These are phyloP conservation scores for Blastomyces gilchristii DNA, from an alignment of 2,329 filamentous ascomycete species.

Conservation along the genomic window DNA sequence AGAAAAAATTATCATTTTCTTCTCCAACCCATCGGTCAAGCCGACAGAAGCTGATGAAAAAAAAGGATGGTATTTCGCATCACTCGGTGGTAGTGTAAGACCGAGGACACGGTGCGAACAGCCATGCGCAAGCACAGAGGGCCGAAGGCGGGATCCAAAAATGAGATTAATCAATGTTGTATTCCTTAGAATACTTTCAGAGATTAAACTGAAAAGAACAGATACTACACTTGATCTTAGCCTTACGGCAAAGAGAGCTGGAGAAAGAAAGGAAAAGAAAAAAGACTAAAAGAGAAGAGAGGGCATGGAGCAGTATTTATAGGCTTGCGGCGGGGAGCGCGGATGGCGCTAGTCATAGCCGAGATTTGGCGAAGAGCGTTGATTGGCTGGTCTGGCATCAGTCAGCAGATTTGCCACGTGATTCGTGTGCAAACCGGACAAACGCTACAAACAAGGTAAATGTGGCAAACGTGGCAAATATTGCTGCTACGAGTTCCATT, in stretches of 20 bases:
- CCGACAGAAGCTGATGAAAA: slow-evolving; percentile 52
- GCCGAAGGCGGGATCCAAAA: slow-evolving; percentile 49
- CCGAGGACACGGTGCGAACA: slow-evolving; percentile 59
- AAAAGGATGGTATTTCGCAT: slow-evolving; percentile 47
- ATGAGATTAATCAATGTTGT: slow-evolving; percentile 74
- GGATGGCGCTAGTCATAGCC: slow-evolving; percentile 16
- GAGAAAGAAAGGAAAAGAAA: slow-evolving; percentile 35
- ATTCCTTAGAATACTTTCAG: slow-evolving; percentile 68
- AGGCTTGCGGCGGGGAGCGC: background rate
- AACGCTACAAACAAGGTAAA: background rate
- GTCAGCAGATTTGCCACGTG: background rate
- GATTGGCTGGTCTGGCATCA: slow-evolving; percentile 6
- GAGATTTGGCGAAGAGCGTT: slow-evolving; percentile 5
- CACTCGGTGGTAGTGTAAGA: slow-evolving; percentile 65
- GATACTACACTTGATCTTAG: slow-evolving; percentile 94
- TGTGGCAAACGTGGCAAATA: background rate
- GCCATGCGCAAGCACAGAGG: slow-evolving; percentile 66
- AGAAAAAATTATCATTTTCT: slow-evolving; percentile 28
- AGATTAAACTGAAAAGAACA: slow-evolving; percentile 97
- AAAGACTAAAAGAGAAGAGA: slow-evolving; percentile 24
- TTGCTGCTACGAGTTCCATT: too few relatives aligned
- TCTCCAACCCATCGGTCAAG: slow-evolving; percentile 48
- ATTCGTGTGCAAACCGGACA: background rate
- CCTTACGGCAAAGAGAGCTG: slow-evolving; percentile 41
- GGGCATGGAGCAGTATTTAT: slow-evolving; percentile 23